Evolutionary conservation across 306 rosid species (phyloP), one percentile per base, ranked within the genome.

Genomic region (Betula pendula): DNA sequence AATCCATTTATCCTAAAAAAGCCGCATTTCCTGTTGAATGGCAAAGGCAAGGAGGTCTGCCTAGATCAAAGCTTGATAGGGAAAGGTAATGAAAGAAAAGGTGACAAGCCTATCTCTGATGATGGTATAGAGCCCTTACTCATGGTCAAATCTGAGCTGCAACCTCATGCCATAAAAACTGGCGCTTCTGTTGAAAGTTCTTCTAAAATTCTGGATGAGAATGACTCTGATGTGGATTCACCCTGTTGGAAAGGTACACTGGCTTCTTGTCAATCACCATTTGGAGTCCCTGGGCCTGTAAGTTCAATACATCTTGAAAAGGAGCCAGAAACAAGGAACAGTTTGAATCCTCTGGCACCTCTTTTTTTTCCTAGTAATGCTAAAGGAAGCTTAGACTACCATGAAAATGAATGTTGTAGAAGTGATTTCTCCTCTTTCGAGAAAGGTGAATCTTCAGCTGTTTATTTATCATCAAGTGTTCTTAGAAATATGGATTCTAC

Each of bases 281-380:
- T 45, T 58, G 79, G 75, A 80, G 77, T 53, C 81, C 65, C 83
- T 29, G 84, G 73, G 19, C 75, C 83, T 67, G 68, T 50, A 59
- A 73, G 79, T 73, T 53, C 81, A 53, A 51, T 71, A 29, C 44
- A 25, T 74, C 66, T 76, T 71, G 82, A 78, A 80, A 87, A 78
- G 50, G 77, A 79, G 53, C 42, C 75, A 14, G 84, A 84, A 73
- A 75, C 70, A 68, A 70, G 68, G 33, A 83, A 80, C 76, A 81
- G 86, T 81, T 78, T 91, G 84, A 91, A 91, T 79, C 96, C 92
- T 62, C 74, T 52, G 71, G 92, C 94, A 19, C 94, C 88, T 65
- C 89, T 81, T 29, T 89, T 89, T 80, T 70, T 87, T 77, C 94
- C 96, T 69, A 67, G 85, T 74, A 79, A 70, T 63, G 75, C 79